Evolutionary conservation across 1,139 yeast genomes (phyloP).

Genomic region (Cylindricascospora bacillispora): DNA sequence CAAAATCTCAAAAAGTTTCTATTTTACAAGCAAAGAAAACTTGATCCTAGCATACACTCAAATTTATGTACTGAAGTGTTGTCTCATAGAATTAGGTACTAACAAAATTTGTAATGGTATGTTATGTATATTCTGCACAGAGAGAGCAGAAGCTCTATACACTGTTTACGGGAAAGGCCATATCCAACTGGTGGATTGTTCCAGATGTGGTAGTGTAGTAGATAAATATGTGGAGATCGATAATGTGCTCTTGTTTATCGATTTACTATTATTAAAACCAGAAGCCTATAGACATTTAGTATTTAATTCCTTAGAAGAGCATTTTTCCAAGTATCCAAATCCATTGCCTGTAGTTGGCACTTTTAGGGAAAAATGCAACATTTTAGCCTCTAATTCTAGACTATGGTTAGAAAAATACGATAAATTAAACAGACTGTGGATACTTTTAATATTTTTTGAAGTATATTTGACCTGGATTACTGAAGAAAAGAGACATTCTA

Average conservation of each 20-base stretch:
- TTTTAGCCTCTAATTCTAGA: not conserved
- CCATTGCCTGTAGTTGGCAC: not conserved
- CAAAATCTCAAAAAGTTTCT: too few relatives aligned
- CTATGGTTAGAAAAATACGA: constrained; percentile 21
- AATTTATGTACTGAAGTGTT: too few relatives aligned
- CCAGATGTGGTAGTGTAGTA: constrained; percentile 57
- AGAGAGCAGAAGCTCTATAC: constrained; percentile 51
- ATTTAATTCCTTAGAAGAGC: constrained; percentile 46
- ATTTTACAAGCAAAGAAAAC: too few relatives aligned
- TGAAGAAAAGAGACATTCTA: constrained; percentile 44
- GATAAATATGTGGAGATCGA: constrained; percentile 92
- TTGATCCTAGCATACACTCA: too few relatives aligned
- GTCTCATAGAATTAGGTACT: too few relatives aligned
- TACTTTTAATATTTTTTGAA: constrained; percentile 68
- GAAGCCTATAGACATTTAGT: constrained; percentile 86
- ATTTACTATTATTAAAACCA: constrained; percentile 67
- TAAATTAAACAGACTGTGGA: constrained; percentile 35
- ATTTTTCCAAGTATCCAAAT: not conserved
- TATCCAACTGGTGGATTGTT: constrained; percentile 69
- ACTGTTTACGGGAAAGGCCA: constrained; percentile 66
- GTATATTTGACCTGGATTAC: constrained; percentile 89
- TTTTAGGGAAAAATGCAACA: not conserved
- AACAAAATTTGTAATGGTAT: too few relatives aligned
- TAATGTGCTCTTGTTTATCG: constrained; percentile 69
- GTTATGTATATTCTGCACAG: constrained; percentile 84